These are phyloP conservation scores for Oxytropis ochrocephala DNA, from an alignment of 306 rosid genomes.

Conservation along the genomic window DNA sequence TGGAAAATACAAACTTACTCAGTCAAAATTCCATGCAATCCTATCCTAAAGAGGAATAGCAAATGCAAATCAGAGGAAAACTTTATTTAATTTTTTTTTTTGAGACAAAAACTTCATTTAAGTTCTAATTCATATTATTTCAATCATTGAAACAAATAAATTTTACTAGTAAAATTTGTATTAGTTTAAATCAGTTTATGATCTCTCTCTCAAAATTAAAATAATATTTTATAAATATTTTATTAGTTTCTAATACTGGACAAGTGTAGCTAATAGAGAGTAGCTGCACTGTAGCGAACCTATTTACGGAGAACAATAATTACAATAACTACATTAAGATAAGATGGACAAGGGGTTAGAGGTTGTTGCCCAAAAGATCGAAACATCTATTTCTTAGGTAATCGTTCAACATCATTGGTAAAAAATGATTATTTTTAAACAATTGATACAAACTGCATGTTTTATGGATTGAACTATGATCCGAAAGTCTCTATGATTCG, in stretches of 20 bases:
- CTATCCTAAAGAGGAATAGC: background rate
- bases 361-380: background rate
- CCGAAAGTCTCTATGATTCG: too few species aligned
- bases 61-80: background rate
- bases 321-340: too few species aligned
- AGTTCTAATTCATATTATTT: background rate
- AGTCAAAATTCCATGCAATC: constrained; percentile 20
- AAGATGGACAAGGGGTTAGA: background rate
- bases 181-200: background rate
- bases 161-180: background rate
- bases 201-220: too few species aligned
- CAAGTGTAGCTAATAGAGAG: too few species aligned
- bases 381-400: background rate
- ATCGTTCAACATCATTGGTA: background rate
- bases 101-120: too few species aligned
- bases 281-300: too few species aligned
- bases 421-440: too few species aligned
- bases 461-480: too few species aligned
- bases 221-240: too few species aligned
- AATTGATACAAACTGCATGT: background rate
- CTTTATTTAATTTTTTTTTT: too few species aligned
- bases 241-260: too few species aligned
- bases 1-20: constrained; percentile 4
- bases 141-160: background rate
- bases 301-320: too few species aligned